Base-by-base conservation (phyloP, 164 flowering plant genomes). In the Tetracentron sinense region DNA sequence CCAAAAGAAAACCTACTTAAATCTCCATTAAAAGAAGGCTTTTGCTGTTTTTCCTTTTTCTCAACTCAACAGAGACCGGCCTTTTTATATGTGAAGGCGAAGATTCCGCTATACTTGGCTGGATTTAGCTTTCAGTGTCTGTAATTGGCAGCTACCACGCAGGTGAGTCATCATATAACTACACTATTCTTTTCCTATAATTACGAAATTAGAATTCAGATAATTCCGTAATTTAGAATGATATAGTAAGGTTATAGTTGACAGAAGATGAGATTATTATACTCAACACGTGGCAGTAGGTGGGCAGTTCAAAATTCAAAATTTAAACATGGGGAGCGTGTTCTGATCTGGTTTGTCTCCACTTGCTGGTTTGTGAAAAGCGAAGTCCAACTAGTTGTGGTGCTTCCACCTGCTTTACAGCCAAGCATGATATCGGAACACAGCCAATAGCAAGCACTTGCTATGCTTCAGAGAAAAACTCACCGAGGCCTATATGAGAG, bases 91-190 rank as follows among this genome's bases (percentile, higher is more conserved):
- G 4, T 50, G 54, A 25, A 50, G 21, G 66, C 62, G 52, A 58
- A 47, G 44, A 63, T 59, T 70, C 73, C 60, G 56, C 69, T 64
- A 69, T 16, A 6, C 54, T 67, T 49, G 38, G 71, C 27, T 61
- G 56, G 54, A 44, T 54, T 44, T 16, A 25, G 4, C 38, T 8
- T 8, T 38, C 14, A 3, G 8, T 1, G 44, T 23, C 23, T 21
- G 54, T 4, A 0, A 50, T 22, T 50, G 54, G 26, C 26, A 7
- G 19, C 54, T 50, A 50, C 23, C 54, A 50, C 23, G n/a, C n/a
- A n/a, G n/a, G n/a, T n/a, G n/a, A n/a, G n/a, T n/a, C n/a, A 25
- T 25, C 54, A 1, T 25, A 6, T 10, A 26, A n/a, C 16, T 35
- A 22, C 10, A 28, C 52, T 29, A 48, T 0, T 2, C 33, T 16